phyloP scores from a whole-genome alignment of 1,284 basidiomycete genomes.

The Naganishia sp. region DNA sequence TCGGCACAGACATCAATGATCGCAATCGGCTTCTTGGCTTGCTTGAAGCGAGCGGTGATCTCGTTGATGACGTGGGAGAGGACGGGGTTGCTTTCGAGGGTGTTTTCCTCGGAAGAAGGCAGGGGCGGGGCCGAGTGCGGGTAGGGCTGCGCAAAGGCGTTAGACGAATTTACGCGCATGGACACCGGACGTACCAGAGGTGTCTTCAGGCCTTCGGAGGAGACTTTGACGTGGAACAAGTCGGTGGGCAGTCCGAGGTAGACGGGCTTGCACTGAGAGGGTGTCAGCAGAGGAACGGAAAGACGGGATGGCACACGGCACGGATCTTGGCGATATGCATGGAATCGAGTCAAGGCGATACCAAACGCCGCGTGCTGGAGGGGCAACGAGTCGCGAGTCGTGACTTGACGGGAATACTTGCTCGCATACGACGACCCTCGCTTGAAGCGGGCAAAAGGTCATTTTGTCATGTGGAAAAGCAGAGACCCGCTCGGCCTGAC shows the following conservation, averaged over 20 bases:
- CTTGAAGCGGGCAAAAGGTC: too few relatives aligned
- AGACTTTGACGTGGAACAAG: slow-evolving; percentile 69
- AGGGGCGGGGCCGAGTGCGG: slow-evolving; percentile 48
- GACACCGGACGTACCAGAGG: slow-evolving; percentile 57
- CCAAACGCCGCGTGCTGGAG: too few relatives aligned
- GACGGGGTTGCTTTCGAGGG: slow-evolving; percentile 43
- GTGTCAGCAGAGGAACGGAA: neutral
- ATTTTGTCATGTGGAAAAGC: too few relatives aligned
- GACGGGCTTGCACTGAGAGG: slow-evolving; percentile 72
- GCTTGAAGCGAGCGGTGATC: slow-evolving; percentile 66
- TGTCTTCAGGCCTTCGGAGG: slow-evolving; percentile 64
- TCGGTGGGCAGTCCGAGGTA: slow-evolving; percentile 89
- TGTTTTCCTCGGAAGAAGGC: slow-evolving; percentile 31
- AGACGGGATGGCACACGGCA: neutral
- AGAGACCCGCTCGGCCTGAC: too few relatives aligned
- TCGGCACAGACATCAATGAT: slow-evolving; percentile 86
- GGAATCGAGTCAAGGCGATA: too few relatives aligned
- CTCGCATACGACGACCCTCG: too few relatives aligned
- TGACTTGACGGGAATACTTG: too few relatives aligned
- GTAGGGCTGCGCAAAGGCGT: slow-evolving; percentile 46
- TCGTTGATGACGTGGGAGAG: slow-evolving; percentile 72
- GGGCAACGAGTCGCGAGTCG: too few relatives aligned
- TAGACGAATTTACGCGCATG: neutral
- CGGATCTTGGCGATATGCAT: too few relatives aligned
- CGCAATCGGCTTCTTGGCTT: slow-evolving; percentile 70